Evolutionary conservation across 2,329 filamentous ascomycete species (phyloP), one percentile per base, ranked within the genome.

Genomic region (Thyridium curvatum): DNA sequence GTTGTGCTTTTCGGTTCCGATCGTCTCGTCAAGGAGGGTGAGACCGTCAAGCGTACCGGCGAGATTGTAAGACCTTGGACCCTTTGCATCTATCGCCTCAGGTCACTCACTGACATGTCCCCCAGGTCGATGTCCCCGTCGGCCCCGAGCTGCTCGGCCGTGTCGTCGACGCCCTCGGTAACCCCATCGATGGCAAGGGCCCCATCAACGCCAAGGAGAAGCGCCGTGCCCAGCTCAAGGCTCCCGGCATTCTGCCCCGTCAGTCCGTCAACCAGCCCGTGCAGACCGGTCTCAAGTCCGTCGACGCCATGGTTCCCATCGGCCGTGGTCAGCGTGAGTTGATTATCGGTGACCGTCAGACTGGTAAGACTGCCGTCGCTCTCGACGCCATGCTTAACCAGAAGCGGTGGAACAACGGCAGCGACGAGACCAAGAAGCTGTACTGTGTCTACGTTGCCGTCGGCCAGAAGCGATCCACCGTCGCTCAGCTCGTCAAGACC

Each of bases 291-390:
- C 84, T 97, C 59, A 98, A 98, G 82, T 95, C 88, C 58, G 79
- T 98, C 75, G 93, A 98, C 67, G 90, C 93, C 73, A 97, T 98
- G 93, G 93, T 98, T 58, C 93, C 93, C 60, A 96, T 98, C 60
- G 93, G 93, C 68, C 93, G 93, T 91, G 93, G 93, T 64, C 93
- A 98, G 81, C 93, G 93, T 91, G 93, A 98, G 79, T 77, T 98
- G 81, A 97, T 98, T 71, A 98, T 98, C 71, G 93, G 93, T 78
- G 93, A 98, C 68, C 93, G 93, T 89, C 93, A 98, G 76, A 98
- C 93, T 59, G 93, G 93, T 72, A 98, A 98, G 86, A 98, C 93
- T 64, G 93, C 93, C 60, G 91, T 98, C 65, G 91, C 85, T 61
- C 87, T 98, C 48, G 93, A 98, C 68, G 82, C 91, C 68, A 97